phyloP scores from a whole-genome alignment of 768 basidiomycete species.

The Rossbeevera mucosa region DNA sequence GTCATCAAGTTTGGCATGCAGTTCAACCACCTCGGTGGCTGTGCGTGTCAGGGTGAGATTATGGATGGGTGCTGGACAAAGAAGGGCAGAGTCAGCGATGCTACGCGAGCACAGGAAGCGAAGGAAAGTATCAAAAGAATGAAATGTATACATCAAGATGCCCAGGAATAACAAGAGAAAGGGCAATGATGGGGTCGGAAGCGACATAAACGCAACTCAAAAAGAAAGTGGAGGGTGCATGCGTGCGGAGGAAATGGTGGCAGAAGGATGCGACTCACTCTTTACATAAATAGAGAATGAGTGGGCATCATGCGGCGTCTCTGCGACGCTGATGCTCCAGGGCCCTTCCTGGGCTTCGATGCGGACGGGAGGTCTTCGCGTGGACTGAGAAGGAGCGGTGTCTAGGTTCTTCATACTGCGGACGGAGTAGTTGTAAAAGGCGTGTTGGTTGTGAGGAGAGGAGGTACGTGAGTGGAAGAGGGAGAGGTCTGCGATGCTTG shows the following conservation, averaged over 20 bases:
- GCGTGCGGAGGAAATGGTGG: constrained; percentile 22
- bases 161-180: constrained; percentile 16
- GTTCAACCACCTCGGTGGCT: constrained; percentile 69
- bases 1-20: constrained; percentile 77
- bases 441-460: constrained; percentile 31
- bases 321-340: constrained; percentile 86
- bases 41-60: constrained; percentile 83
- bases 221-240: constrained; percentile 17
- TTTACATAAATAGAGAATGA: constrained; percentile 82
- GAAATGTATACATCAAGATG: constrained; percentile 10
- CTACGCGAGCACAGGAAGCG: constrained; percentile 16
- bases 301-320: constrained; percentile 68
- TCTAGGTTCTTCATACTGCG: constrained; percentile 43
- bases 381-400: constrained; percentile 37
- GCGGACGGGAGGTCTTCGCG: constrained; percentile 50
- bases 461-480: constrained; percentile 37
- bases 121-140: constrained; percentile 11
- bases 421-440: constrained; percentile 28
- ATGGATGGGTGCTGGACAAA: constrained; percentile 71
- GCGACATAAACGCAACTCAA: constrained; percentile 19
- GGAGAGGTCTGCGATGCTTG: constrained; percentile 38
- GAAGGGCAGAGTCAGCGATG: constrained; percentile 29
- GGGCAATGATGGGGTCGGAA: constrained; percentile 27
- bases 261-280: constrained; percentile 51
- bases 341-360: constrained; percentile 75